Conservation (phyloP, 2,329 filamentous ascomycete species). For the Cladosporium sp. region DNA sequence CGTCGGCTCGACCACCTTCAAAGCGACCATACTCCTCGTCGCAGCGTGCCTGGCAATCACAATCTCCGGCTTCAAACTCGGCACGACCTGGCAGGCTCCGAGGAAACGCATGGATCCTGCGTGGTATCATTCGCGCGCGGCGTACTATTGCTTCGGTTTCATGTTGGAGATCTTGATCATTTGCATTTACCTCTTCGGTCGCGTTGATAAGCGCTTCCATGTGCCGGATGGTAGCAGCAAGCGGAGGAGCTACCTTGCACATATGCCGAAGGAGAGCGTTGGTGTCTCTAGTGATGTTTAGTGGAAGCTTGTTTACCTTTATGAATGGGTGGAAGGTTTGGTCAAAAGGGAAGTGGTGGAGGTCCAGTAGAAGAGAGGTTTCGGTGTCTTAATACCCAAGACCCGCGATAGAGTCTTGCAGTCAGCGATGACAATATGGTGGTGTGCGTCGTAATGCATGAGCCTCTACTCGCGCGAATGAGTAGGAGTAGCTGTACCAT, state of each 20-base stretch:
- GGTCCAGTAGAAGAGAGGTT: no score
- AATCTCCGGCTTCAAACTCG: conserved; percentile 25
- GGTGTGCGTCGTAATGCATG: no score
- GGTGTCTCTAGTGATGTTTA: no score
- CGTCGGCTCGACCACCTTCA: conserved; percentile 14
- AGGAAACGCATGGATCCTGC: conserved; percentile 23
- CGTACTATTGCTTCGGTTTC: conserved; percentile 29
- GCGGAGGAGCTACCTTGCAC: conserved; percentile 5
- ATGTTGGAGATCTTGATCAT: conserved; percentile 29
- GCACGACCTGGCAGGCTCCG: conserved; percentile 23
- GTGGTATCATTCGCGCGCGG: conserved; percentile 28
- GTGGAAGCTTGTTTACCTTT: no score
- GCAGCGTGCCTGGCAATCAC: conserved; percentile 19
- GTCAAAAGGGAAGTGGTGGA: no score
- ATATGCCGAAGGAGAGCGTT: no score
- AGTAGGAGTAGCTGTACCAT: no score
- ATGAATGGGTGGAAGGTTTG: no score
- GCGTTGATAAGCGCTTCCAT: conserved; percentile 26
- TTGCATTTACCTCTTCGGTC: conserved; percentile 20
- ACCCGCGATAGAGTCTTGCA: no score
- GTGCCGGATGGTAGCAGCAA: conserved; percentile 28
- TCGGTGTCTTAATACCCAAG: no score
- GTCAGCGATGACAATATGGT: no score
- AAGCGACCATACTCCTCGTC: conserved; percentile 19
- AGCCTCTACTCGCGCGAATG: no score